Evolutionary conservation across 148 eudicot species (phyloP), one percentile per base, ranked within the genome.

Genomic region (Chenopodium suecicum): DNA sequence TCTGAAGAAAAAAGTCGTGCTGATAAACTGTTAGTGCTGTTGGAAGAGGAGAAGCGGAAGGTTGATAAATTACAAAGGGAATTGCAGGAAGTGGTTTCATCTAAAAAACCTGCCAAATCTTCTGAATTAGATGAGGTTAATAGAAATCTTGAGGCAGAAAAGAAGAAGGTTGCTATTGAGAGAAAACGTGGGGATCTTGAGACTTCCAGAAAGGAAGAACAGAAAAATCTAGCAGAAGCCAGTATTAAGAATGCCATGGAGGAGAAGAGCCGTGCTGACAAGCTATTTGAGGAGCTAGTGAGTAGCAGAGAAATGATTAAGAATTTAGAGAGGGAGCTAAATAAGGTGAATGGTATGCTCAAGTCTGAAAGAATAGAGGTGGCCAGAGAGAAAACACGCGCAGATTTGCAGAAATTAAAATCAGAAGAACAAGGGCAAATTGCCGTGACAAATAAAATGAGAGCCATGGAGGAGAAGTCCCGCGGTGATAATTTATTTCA

Each of bases 401-500:
- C 86, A 22, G 88, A 87, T 69, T 32, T 82, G 4, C 92, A 88
- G 85, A 89, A 31, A 77, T 84, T 74, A 37, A 88, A 89, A 44
- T 84, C 87, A 58, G 91, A 90, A 69, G 88, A 92, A 67, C 93
- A 79, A 52, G 81, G 80, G 66, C 85, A 86, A 83, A 72, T 78
- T 77, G 87, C 90, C 29, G 85, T 72, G 73, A 86, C 47, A 47
- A 86, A 83, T 75, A 81, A 83, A 76, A 88, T 79, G 82, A 85
- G 76, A 79, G 87, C 86, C 68, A 47, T 80, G 58, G 89, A 88
- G 83, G 90, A 91, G 83, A 87, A 85, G 64, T n/a, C 78, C 25
- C 93, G 85, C 56, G 91, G 92, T 70, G 93, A 91, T 86, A 80
- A 80, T 78, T 79, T 90, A 75, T 81, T 86, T 32, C 79, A 52